Percentiles rank a stretch among this genome's conserved stretches.
Conservation (phyloP, 306 rosid species). For the Trifolium dubium region DNA sequence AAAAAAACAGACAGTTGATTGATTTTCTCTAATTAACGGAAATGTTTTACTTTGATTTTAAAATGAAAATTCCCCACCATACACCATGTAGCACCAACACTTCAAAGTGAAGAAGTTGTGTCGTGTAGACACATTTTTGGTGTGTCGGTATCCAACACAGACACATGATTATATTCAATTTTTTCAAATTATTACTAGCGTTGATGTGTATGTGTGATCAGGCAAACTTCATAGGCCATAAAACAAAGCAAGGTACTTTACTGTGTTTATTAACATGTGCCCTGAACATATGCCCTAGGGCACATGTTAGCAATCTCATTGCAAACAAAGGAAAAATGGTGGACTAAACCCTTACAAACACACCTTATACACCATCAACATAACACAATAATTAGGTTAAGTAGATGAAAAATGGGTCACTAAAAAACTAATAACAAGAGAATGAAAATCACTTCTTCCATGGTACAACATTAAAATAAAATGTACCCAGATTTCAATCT, state of each 20-base stretch:
- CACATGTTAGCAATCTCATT: too few species aligned
- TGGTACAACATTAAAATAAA: neutral
- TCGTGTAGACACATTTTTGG: too few species aligned
- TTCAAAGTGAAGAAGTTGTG: too few species aligned
- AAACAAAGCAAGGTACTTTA: too few species aligned
- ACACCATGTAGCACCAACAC: too few species aligned
- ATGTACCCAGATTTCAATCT: neutral
- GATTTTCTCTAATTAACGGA: neutral
- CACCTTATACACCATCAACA: neutral
- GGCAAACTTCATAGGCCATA: too few species aligned
- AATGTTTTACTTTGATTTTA: neutral
- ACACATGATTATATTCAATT: too few species aligned
- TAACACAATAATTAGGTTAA: neutral
- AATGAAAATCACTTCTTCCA: neutral
- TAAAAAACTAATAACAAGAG: neutral
- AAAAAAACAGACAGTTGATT: too few species aligned
- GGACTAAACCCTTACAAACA: conserved; percentile 15
- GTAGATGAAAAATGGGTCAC: neutral
- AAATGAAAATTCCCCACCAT: neutral
- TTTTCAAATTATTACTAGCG: too few species aligned
- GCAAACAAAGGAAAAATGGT: neutral
- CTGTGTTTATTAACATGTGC: too few species aligned
- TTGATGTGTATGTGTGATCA: too few species aligned
- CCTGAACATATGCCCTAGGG: too few species aligned
- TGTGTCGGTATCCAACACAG: neutral